Evolutionary conservation across 202 grass and related monocot genomes (phyloP), one percentile per base, ranked within the genome.

Genomic region (Tripidium arundinaceum): DNA sequence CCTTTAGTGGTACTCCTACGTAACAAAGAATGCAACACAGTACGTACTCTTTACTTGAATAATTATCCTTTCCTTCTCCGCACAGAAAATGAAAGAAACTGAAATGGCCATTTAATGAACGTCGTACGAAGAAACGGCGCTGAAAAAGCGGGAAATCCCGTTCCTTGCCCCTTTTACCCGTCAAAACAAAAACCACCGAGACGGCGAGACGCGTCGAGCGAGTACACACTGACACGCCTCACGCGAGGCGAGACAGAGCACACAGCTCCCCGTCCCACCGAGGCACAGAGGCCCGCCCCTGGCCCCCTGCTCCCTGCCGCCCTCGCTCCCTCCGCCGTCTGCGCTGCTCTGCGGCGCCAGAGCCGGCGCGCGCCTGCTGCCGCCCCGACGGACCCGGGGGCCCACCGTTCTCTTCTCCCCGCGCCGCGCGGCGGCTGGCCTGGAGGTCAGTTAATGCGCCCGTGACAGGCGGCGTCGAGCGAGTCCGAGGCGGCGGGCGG

Each of bases 391-490:
- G 31, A 33, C 31, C 65, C 65, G 65, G 68, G 14, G 19, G 0
- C 52, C 52, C 52, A 57, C n/a, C 21, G 9, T 25, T 11, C 54
- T 25, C 54, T 11, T 9, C 21, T 24, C 50, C 31, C 22, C 29
- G 24, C 33, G 16, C 41, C 2, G 70, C 22, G 71, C 59, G 81
- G 62, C 61, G 50, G 39, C 25, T 12, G 6, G 5, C 12, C 1
- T 28, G 46, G 28, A 22, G 47, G 70, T 8, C 70, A 28, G 62
- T 76, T 76, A 81, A 84, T 84, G 86, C 77, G 71, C 77, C 86
- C 70, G 81, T 88, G 86, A 88, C 33, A 33, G 65, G 14, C 43
- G 33, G 41, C 69, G 60, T 60, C 85, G 26, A 54, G 43, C 31
- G 64, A 43, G 31, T 1, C 13, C 22, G 64, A 43, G 31, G 3